Conservation (phyloP, 2,329 filamentous ascomycete species). For the Diaporthe caulivora region DNA sequence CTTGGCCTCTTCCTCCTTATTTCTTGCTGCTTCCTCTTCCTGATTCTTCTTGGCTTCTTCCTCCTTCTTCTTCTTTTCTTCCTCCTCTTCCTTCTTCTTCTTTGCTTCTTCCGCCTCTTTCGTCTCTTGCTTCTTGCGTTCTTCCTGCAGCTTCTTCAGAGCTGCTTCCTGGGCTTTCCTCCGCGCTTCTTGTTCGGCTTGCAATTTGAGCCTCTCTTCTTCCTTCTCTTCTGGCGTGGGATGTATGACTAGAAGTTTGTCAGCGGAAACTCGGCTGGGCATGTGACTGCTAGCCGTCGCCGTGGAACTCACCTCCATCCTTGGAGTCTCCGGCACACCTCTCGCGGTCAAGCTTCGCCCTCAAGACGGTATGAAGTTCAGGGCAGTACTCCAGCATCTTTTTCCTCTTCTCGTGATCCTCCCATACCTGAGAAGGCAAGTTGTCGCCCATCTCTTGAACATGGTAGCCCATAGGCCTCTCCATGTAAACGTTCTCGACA, state of each 20-base stretch:
- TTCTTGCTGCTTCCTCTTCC: not conserved
- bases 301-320: constrained; percentile 32
- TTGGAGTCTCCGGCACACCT: constrained; percentile 37
- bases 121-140: constrained; percentile 28
- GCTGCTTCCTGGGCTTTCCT: constrained; percentile 23
- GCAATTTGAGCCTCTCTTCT: constrained; percentile 1
- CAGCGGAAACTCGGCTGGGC: not conserved
- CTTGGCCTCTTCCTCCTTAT: not conserved
- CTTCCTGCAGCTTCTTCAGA: constrained; percentile 26
- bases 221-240: constrained; percentile 31
- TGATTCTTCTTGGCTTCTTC: constrained; percentile 13
- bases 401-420: constrained; percentile 57
- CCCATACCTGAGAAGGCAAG: constrained; percentile 63
- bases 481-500: constrained; percentile 44
- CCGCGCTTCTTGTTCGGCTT: constrained; percentile 25
- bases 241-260: constrained; percentile 30
- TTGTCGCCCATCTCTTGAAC: constrained; percentile 62
- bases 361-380: constrained; percentile 69
- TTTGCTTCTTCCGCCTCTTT: not conserved
- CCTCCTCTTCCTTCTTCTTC: constrained; percentile 5
- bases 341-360: constrained; percentile 51
- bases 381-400: constrained; percentile 70
- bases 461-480: constrained; percentile 68
- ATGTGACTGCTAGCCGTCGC: not conserved
- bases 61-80: not conserved